phyloP scores from a whole-genome alignment of 202 grass and related monocot genomes.

The Thinopyrum obtusiflorum region DNA sequence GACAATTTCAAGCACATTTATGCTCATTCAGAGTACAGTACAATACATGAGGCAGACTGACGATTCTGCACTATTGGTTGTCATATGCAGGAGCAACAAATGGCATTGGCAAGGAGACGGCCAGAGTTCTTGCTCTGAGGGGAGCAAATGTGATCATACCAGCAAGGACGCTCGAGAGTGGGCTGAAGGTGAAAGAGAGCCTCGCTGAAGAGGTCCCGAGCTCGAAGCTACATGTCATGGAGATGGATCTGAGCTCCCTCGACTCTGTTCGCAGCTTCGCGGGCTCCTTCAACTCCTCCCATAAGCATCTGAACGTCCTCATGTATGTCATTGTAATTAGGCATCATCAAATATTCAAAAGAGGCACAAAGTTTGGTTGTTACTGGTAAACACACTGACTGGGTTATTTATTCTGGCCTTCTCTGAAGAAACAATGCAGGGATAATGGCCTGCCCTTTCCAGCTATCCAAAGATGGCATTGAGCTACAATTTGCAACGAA shows the following conservation, averaged over 20 bases:
- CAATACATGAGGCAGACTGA: no score
- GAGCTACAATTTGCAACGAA: conserved; percentile 87
- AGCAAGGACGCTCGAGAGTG: conserved; percentile 63
- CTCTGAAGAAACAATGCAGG: conserved; percentile 85
- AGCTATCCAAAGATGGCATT: conserved; percentile 74
- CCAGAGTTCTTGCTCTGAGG: conserved; percentile 69
- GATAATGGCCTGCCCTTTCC: conserved; percentile 81
- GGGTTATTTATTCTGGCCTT: neutral
- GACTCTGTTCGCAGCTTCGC: conserved; percentile 57
- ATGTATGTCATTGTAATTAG: conserved; percentile 46
- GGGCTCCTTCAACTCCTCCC: conserved; percentile 42
- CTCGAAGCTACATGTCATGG: conserved; percentile 67
- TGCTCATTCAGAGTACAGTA: neutral
- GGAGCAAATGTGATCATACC: conserved; percentile 82
- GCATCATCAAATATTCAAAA: neutral
- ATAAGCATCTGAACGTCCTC: conserved; percentile 72
- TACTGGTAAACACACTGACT: neutral
- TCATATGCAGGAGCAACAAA: conserved; percentile 65
- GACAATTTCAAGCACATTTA: neutral
- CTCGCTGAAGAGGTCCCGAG: conserved; percentile 52
- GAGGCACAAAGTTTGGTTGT: neutral
- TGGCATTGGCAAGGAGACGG: conserved; percentile 87
- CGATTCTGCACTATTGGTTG: neutral
- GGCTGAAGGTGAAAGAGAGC: conserved; percentile 69
- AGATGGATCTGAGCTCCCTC: conserved; percentile 82